Evolutionary conservation across 1,284 basidiomycete genomes (phyloP), one percentile per base, ranked within the genome.

Genomic region (Rhodotorula sp.): DNA sequence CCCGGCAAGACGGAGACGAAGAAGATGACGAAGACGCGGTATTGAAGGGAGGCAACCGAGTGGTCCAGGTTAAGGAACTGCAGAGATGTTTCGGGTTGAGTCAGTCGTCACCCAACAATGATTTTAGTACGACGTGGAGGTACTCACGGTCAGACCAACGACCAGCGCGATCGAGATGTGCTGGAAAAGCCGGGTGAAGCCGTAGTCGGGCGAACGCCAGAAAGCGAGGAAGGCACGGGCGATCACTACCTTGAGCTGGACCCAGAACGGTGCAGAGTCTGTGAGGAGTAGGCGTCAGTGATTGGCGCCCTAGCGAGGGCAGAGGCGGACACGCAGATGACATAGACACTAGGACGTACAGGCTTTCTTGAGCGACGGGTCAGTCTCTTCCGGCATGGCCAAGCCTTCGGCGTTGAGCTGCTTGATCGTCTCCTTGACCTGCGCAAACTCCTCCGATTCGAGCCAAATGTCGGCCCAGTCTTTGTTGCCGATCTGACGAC

Each of bases 201-300:
- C 71, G 79, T 92, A 93, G 74, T 93, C 87, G 0, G 90, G 88
- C 21, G 88, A 91, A 68, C 93, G 85, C 90, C 90, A 95, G 47
- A 93, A 84, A 3, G 91, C 88, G 34, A 85, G 80, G 79, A 89
- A 88, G 79, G 93, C 93, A 62, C 94, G 85, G 49, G 83, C 74
- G 21, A 90, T 85, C 64, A 95, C 92, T 10, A 86, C 85, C 79
- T 86, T 85, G 76, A 97, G 83, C 81, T 97, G 94, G 79, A 88
- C 90, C 70, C 84, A 80, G 83, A 92, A 90, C 0, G 89, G 85
- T 0, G 92, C 91, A 0, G 93, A 83, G 76, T 83, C 38, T 43
- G 38, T 12, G 10, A 10, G 12, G 38, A 2, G 12, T 14, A 43
- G 8, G 10, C 38, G 38, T 43, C 10, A 43, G 10, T 38, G 23